A percentile compares a stretch with the other conserved stretches of the same genome.
phyloP scores from a whole-genome alignment of 1,139 yeast species.

The Groenewaldozyma sp. region DNA sequence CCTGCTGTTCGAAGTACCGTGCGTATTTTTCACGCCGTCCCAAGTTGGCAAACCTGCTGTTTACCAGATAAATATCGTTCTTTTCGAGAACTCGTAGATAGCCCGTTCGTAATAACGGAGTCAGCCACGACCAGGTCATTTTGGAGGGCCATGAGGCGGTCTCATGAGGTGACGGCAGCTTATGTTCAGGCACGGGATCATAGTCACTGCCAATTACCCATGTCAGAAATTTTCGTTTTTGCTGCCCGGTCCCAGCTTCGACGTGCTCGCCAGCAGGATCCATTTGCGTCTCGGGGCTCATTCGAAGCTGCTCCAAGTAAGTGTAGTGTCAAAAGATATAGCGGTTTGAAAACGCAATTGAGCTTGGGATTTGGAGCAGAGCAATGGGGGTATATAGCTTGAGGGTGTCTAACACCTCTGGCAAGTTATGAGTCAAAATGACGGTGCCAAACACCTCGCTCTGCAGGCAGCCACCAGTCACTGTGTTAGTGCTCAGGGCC shows the following conservation, averaged over 20 bases:
- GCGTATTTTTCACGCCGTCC: constrained; percentile 2
- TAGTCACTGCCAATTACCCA: constrained; percentile 8
- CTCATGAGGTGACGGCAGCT: constrained; percentile 6
- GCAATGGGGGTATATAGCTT: no score
- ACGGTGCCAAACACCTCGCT: no score
- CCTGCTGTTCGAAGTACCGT: neutral
- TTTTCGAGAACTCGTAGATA: constrained; percentile 9
- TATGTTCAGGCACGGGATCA: constrained; percentile 7
- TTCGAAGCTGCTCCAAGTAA: no score
- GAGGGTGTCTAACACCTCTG: no score
- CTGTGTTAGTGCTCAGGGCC: no score
- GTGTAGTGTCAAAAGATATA: no score
- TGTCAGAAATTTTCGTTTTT: constrained; percentile 7
- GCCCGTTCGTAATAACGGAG: constrained; percentile 11
- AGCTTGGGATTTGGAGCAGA: no score
- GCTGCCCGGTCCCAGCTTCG: neutral
- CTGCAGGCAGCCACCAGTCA: no score
- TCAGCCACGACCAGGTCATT: constrained; percentile 11
- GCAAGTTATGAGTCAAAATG: no score
- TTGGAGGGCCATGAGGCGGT: constrained; percentile 6
- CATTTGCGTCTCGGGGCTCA: no score
- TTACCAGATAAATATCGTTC: constrained; percentile 10
- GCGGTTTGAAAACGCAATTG: no score
- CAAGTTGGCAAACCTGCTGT: constrained; percentile 5
- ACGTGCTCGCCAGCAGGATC: no score